Evolutionary conservation across 2,329 filamentous ascomycete species (phyloP).

Genomic region (Xylaria sp.): DNA sequence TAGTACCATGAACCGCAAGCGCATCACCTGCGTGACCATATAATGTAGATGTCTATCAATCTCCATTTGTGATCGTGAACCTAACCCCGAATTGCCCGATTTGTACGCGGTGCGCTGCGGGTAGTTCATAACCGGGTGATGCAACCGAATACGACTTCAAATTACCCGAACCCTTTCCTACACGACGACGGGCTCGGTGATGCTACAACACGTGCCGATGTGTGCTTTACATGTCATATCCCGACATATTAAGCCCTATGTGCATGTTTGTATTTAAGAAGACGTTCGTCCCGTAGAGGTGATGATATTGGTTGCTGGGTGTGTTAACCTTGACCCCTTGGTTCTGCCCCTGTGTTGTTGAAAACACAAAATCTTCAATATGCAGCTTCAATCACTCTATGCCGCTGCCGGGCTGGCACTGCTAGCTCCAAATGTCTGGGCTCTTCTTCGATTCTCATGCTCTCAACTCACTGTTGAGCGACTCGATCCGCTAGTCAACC

Average conservation of each 20-base stretch:
- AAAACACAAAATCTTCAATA: background rate
- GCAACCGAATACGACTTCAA: constrained; percentile 2
- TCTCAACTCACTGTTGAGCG: constrained; percentile 38
- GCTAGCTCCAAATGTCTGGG: constrained; percentile 9
- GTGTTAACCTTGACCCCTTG: background rate
- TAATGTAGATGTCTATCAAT: constrained; percentile 1
- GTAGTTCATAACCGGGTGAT: constrained; percentile 20
- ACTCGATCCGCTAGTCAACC: constrained; percentile 37
- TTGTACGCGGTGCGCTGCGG: background rate
- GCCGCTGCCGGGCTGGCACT: constrained; percentile 9
- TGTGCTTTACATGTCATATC: background rate
- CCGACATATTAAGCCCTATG: background rate
- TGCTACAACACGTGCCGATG: background rate
- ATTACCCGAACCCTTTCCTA: constrained; percentile 20
- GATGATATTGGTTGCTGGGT: background rate
- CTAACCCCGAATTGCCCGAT: constrained; percentile 17
- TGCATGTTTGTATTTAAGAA: constrained; percentile 7
- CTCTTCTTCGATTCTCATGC: constrained; percentile 37
- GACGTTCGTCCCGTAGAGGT: background rate
- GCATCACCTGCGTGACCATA: background rate
- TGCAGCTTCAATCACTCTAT: constrained; percentile 13
- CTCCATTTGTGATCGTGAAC: background rate
- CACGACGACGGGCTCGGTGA: background rate
- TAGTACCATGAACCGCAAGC: background rate
- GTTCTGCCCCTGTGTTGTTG: background rate